These are phyloP conservation scores for Yarrowia galli DNA, from an alignment of 1,139 yeast species.

Conservation along the genomic window DNA sequence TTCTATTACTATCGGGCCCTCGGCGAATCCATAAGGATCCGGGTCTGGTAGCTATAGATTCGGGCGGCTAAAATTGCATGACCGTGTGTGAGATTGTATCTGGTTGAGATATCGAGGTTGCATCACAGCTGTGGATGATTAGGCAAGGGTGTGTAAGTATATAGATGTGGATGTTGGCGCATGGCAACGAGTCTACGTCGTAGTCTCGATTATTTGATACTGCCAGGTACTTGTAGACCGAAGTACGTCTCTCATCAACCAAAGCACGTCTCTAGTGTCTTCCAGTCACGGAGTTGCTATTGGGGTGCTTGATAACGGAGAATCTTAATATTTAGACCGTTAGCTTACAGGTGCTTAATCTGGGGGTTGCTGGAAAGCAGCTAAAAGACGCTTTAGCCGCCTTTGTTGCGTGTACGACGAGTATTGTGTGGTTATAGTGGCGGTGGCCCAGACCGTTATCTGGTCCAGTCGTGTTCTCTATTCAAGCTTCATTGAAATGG, in stretches of 20 bases:
- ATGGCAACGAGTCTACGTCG: no score
- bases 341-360: not conserved
- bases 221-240: no score
- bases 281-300: no score
- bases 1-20: not conserved
- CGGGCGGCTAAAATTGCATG: slow-evolving; percentile 26
- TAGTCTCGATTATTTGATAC: no score
- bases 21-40: slow-evolving; percentile 1
- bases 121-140: not conserved
- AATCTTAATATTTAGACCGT: not conserved
- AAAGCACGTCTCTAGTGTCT: no score
- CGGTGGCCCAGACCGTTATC: slow-evolving; percentile 26
- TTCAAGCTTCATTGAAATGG: slow-evolving; percentile 8
- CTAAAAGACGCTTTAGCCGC: not conserved
- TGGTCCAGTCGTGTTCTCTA: slow-evolving; percentile 1
- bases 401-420: not conserved
- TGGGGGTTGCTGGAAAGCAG: no score
- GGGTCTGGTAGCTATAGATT: not conserved
- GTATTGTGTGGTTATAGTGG: no score
- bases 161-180: no score
- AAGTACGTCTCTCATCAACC: no score
- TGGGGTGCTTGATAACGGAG: not conserved
- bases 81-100: not conserved
- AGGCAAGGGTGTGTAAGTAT: no score
- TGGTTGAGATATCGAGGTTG: not conserved